phyloP scores from a whole-genome alignment of 495 filamentous ascomycete species.

The Aspergillus avenaceus region DNA sequence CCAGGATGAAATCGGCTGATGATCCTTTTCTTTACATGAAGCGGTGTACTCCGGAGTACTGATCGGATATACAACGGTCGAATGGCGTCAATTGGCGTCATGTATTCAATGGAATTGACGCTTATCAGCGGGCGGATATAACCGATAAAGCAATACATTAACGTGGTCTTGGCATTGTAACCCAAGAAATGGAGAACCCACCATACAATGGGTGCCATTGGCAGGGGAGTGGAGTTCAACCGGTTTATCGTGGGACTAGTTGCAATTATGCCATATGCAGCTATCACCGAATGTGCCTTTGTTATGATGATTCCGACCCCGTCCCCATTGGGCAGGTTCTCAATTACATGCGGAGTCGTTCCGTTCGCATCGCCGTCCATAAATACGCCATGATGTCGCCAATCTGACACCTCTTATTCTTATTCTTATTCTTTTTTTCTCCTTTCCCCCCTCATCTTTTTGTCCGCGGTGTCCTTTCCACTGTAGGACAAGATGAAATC shows the following conservation, averaged over 20 bases:
- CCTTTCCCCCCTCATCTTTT: background rate
- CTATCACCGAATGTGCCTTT: background rate
- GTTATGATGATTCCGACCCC: background rate
- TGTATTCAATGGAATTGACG: too few species aligned
- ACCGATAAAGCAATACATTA: background rate
- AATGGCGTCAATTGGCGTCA: background rate
- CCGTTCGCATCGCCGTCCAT: background rate
- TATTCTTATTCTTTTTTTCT: background rate
- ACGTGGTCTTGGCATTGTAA: slow-evolving; percentile 27
- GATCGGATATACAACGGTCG: too few species aligned
- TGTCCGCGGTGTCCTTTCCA: background rate
- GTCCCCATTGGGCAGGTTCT: slow-evolving; percentile 3
- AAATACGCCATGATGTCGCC: background rate
- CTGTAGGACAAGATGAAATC: background rate
- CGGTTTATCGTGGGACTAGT: background rate
- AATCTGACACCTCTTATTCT: background rate
- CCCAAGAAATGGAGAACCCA: slow-evolving; percentile 12
- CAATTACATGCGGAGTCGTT: background rate
- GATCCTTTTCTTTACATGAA: background rate
- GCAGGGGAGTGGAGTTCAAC: background rate
- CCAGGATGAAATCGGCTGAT: background rate
- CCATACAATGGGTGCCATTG: background rate
- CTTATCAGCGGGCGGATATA: background rate
- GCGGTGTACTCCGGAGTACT: too few species aligned
- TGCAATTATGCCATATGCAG: background rate